A percentile compares a stretch with the other conserved stretches of the same genome.
Conservation (phyloP, 176 grass and related monocot species). For the Dactylis glomerata region DNA sequence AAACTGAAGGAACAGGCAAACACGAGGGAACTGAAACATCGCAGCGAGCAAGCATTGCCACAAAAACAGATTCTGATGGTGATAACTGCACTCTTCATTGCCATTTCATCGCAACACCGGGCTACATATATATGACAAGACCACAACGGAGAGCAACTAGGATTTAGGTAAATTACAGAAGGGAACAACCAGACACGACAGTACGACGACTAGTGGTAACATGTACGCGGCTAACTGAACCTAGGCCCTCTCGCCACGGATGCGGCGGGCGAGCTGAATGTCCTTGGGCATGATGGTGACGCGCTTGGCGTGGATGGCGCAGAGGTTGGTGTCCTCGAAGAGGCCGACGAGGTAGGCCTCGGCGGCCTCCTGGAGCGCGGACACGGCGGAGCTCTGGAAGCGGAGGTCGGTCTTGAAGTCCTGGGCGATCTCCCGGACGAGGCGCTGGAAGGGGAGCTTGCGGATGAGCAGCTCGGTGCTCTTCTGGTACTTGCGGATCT, state of each 20-base stretch:
- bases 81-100: neutral
- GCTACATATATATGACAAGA: neutral
- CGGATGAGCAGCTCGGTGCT: too few species aligned
- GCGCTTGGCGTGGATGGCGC: constrained; percentile 68
- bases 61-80: neutral
- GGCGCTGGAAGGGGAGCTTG: constrained; percentile 66
- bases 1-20: neutral
- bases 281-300: constrained; percentile 83
- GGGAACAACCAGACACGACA: neutral
- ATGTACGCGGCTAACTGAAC: too few species aligned
- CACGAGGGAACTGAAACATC: neutral
- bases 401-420: constrained; percentile 79
- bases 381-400: constrained; percentile 60
- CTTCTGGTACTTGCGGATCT: too few species aligned
- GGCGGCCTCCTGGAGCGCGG: constrained; percentile 64
- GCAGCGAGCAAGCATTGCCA: too few species aligned
- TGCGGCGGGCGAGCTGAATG: constrained; percentile 54
- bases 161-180: neutral
- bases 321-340: constrained; percentile 78
- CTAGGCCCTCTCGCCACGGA: constrained; percentile 62
- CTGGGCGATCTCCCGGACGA: constrained; percentile 61
- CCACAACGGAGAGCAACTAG: neutral
- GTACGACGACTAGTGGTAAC: too few species aligned
- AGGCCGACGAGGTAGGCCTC: constrained; percentile 71
- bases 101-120: neutral